Conservation (phyloP, 495 filamentous ascomycete genomes). For the Penicillium desertorum region DNA sequence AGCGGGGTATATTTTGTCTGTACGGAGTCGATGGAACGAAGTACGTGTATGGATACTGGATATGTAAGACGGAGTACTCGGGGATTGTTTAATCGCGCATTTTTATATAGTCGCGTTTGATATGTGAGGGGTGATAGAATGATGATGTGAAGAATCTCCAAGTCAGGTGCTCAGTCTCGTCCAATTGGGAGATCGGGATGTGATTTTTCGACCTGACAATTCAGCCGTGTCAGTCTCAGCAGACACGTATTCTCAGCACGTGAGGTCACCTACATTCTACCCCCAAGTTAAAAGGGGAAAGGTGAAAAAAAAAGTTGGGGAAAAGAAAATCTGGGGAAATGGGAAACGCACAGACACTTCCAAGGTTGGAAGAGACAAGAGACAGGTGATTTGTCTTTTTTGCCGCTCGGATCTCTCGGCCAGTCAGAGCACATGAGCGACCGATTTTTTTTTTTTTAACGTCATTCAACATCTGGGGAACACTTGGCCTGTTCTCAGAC, state of each 20-base stretch:
- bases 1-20: background rate
- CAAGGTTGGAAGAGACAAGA: background rate
- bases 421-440: constrained; percentile 18
- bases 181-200: constrained; percentile 13
- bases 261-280: too few species aligned
- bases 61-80: too few species aligned
- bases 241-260: too few species aligned
- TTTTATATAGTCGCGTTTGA: background rate
- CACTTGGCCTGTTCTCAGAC: background rate
- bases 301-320: constrained; percentile 12
- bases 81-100: background rate
- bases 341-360: background rate
- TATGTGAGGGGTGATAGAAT: background rate
- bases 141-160: background rate
- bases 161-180: background rate
- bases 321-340: constrained; percentile 13
- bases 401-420: constrained; percentile 27
- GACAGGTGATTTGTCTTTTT: constrained; percentile 17
- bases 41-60: background rate
- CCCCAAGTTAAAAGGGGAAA: too few species aligned
- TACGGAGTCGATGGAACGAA: too few species aligned
- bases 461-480: constrained; percentile 2
- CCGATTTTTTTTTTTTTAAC: constrained; percentile 4
- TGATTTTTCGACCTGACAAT: background rate
- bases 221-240: too few species aligned